Evolutionary conservation across 208 protist species (phyloP), one percentile per base, ranked within the genome.

Genomic region (Borovskyia barvae): DNA sequence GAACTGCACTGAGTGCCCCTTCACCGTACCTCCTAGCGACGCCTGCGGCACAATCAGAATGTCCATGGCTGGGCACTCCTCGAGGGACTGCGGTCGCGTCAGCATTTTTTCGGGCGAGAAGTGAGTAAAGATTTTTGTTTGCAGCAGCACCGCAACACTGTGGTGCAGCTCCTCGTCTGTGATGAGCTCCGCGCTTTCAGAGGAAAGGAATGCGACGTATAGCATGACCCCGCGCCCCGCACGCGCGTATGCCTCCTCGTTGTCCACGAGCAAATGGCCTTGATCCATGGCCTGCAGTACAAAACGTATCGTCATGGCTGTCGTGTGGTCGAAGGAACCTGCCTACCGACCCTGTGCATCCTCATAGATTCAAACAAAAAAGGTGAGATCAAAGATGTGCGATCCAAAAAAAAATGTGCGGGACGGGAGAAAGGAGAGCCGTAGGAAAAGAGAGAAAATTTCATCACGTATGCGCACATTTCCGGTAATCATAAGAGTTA

Each of bases 11-110:
- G 75, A 76, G 20, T 89, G 73, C 1, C 85, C 82, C 56, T 94
- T 94, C 35, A 92, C 47, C 58, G 88, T 93, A 14, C 90, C 90
- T n/a, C 82, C 85, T 15, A 95, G 76, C 7, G 86, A 87, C 8
- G 90, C 90, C 57, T 95, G 90, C 24, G 90, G 90, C 9, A 95
- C 78, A 29, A 95, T 72, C 14, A 93, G 52, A 47, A 93, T 79
- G 61, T 95, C 90, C 46, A 81, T 70, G 15, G 68, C 54, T 0
- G 63, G 75, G 57, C 48, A 66, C 22, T 89, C 75, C 14, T 47
- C 61, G 11, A 93, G 70, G 11, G 80, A 62, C 43, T 77, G 70
- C 25, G 83, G 53, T 2, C 47, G 66, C 7, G 69, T 80, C 26
- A 72, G 40, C 72, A 81, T 80, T 45, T 70, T 69, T 57, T 79